Base-by-base conservation (phyloP, 2,329 filamentous ascomycete genomes). In the Fusarium sp. region DNA sequence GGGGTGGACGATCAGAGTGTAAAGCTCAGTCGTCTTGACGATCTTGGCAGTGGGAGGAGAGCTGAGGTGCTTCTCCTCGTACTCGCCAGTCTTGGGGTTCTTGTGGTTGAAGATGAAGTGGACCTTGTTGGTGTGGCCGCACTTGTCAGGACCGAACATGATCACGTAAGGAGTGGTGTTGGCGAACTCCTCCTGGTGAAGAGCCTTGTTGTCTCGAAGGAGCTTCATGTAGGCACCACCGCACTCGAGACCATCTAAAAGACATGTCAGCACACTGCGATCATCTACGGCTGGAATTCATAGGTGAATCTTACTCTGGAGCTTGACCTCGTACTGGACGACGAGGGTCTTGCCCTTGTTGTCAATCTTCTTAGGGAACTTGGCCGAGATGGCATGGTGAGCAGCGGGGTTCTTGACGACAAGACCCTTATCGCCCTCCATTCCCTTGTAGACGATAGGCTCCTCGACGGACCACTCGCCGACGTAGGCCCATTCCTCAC, bases 61-160 rank as follows among this genome's bases (percentile, higher is more conserved):
- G 79, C 88, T 89, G 71, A 99, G 88, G 84, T 99, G 96, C 91
- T 99, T 99, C 92, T 99, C 96, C 88, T 99, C 95, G 78, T 99
- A 99, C 83, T 97, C 93, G 85, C 95, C 95, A 50, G 93, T 97
- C 92, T 97, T 97, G 80, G 96, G 96, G 89, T 98, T 99, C 92
- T 98, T 99, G 91, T 99, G 96, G 84, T 96, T 96, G 90, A 99
- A 97, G 82, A 99, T 99, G 85, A 99, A 97, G 83, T 89, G 87
- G 58, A 96, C 92, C 91, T 98, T 98, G 91, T 99, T 99, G 82
- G 93, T 98, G 80, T 93, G 89, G 82, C 96, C 96, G 81, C 96
- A 99, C 91, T 98, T 98, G 87, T 99, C 96, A 76, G 96, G 96
- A 74, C 96, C 96, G 80, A 99, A 99, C 96, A 99, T 99, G 87